A percentile compares a stretch with the other conserved stretches of the same genome.
These are phyloP conservation scores for Trichophyton benhamiae DNA, from an alignment of 2,329 filamentous ascomycete species.

Conservation along the genomic window DNA sequence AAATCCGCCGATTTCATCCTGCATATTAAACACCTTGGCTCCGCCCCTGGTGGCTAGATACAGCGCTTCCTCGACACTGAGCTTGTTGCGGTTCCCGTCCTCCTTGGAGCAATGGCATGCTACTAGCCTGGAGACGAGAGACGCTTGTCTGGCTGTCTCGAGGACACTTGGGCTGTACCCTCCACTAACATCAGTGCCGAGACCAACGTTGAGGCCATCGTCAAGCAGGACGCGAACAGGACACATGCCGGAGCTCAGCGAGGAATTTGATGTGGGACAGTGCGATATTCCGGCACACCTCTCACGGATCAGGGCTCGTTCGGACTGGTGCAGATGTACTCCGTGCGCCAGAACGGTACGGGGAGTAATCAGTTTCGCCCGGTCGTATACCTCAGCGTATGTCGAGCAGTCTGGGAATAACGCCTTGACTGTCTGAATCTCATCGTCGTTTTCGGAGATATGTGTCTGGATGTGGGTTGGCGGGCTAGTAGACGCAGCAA, in stretches of 20 bases:
- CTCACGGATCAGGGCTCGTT: conserved; percentile 51
- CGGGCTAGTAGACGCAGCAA: conserved; percentile 51
- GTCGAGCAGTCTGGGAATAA: conserved; percentile 53
- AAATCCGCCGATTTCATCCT: conserved; percentile 62
- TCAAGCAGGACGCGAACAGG: conserved; percentile 63
- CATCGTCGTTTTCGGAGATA: conserved; percentile 67
- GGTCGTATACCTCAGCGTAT: conserved; percentile 74
- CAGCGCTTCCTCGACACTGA: conserved; percentile 75
- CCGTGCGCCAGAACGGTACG: conserved; percentile 77
- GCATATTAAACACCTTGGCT: conserved; percentile 65
- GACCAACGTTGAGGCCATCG: conserved; percentile 61
- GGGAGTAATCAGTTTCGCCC: conserved; percentile 52
- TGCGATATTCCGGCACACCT: conserved; percentile 60
- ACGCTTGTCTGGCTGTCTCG: conserved; percentile 69
- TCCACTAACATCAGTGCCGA: conserved; percentile 85
- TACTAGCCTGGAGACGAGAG: conserved; percentile 61
- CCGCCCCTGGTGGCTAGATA: conserved; percentile 83
- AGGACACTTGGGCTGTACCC: conserved; percentile 74
- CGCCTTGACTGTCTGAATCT: conserved; percentile 57
- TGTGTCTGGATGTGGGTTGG: conserved; percentile 66
- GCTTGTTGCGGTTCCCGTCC: conserved; percentile 33
- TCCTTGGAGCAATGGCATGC: conserved; percentile 37
- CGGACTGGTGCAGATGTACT: conserved; percentile 58
- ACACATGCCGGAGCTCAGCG: conserved; percentile 66
- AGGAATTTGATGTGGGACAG: conserved; percentile 77